phyloP scores from a whole-genome alignment of 164 flowering plant species.

The Magnolia sinica region DNA sequence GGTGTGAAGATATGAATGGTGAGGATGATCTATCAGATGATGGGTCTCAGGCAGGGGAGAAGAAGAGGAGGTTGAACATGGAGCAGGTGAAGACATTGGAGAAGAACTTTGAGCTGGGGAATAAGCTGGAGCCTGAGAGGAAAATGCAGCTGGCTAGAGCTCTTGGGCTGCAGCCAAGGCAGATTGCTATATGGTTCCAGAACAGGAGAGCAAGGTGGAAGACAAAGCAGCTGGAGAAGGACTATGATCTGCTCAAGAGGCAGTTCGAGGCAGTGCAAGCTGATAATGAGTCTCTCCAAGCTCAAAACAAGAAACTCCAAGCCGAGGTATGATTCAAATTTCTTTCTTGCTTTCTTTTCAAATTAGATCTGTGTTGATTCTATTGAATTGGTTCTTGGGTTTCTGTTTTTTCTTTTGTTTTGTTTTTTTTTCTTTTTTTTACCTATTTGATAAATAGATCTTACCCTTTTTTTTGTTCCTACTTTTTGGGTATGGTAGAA shows the following conservation, averaged over 20 bases:
- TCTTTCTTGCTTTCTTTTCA: not conserved
- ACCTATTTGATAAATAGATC: not conserved
- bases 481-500: not conserved
- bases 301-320: constrained; percentile 70
- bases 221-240: constrained; percentile 87
- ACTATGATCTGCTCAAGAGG: constrained; percentile 67
- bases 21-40: constrained; percentile 56
- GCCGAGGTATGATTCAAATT: constrained; percentile 46
- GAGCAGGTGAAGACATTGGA: constrained; percentile 83
- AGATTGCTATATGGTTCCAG: constrained; percentile 88
- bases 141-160: constrained; percentile 81
- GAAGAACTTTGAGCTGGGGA: constrained; percentile 80
- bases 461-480: not conserved
- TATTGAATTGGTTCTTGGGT: not conserved
- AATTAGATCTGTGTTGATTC: not conserved
- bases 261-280: constrained; percentile 70
- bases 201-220: constrained; percentile 91
- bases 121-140: constrained; percentile 90
- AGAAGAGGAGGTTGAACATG: constrained; percentile 76
- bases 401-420: too few relatives aligned
- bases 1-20: constrained; percentile 33
- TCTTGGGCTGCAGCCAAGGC: constrained; percentile 81
- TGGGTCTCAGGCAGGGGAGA: constrained; percentile 60
- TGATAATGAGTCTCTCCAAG: constrained; percentile 68
- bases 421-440: too few relatives aligned